A percentile compares a stretch with the other conserved stretches of the same genome.
Conservation (phyloP, 2,329 filamentous ascomycete genomes). For the Meredithiella fracta region DNA sequence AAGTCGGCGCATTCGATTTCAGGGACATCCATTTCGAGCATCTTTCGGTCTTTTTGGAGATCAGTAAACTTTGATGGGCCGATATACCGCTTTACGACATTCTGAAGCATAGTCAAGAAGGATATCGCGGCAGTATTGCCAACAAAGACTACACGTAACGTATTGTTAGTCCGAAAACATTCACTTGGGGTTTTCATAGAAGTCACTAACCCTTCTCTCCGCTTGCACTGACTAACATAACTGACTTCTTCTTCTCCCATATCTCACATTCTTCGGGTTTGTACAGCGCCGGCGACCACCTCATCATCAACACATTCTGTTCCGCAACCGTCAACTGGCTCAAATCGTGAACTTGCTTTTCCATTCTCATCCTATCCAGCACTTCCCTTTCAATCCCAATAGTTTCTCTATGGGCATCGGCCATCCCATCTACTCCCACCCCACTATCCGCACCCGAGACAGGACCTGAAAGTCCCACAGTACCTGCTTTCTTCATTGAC, state of each 20-base stretch:
- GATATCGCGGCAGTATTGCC: conserved; percentile 14
- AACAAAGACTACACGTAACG: conserved; percentile 10
- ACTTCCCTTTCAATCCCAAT: neutral
- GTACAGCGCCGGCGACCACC: neutral
- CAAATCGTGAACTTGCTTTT: too few relatives aligned
- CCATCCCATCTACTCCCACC: too few relatives aligned
- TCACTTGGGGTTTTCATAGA: neutral
- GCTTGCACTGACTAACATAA: conserved; percentile 12
- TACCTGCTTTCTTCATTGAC: neutral
- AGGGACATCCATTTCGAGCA: conserved; percentile 12
- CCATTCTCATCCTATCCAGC: too few relatives aligned
- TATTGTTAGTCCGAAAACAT: neutral
- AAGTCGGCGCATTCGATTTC: conserved; percentile 4
- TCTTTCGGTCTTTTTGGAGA: conserved; percentile 6
- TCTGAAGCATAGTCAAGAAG: conserved; percentile 14
- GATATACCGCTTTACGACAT: conserved; percentile 12
- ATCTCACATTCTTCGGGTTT: neutral
- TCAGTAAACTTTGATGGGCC: conserved; percentile 15
- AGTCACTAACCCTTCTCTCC: conserved; percentile 12
- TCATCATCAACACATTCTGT: neutral
- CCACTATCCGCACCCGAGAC: neutral
- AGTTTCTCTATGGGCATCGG: neutral
- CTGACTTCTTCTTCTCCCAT: conserved; percentile 2
- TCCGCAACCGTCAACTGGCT: neutral
- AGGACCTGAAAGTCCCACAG: neutral